phyloP scores from a whole-genome alignment of 1,284 basidiomycete genomes.

The Microbotryum silenes-acaulis region DNA sequence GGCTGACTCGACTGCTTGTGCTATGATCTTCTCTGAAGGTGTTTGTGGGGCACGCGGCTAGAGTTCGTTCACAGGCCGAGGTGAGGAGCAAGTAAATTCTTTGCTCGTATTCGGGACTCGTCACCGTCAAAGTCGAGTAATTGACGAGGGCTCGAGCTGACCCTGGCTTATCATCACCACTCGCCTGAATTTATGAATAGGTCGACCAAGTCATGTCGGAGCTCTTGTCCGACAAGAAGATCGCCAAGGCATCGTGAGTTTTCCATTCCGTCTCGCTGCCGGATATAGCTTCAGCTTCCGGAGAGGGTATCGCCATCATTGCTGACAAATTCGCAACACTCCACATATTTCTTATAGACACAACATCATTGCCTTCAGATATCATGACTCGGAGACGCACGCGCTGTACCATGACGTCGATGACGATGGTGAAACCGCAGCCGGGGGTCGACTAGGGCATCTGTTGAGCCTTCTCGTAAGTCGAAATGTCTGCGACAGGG shows the following conservation, averaged over 20 bases:
- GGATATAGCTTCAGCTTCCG: too few relatives aligned
- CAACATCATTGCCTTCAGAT: slow-evolving; percentile 26
- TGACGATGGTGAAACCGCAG: slow-evolving; percentile 85
- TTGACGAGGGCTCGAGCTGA: too few relatives aligned
- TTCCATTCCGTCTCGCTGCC: not conserved
- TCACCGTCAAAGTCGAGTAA: too few relatives aligned
- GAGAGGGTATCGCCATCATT: not conserved
- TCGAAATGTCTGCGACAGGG: slow-evolving; percentile 1
- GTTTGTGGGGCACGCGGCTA: slow-evolving; percentile 26
- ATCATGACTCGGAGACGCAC: not conserved
- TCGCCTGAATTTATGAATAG: not conserved
- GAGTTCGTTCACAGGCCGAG: slow-evolving; percentile 9
- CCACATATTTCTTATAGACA: slow-evolving; percentile 10
- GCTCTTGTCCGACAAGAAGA: slow-evolving; percentile 25
- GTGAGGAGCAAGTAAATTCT: slow-evolving; percentile 5
- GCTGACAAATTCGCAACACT: not conserved
- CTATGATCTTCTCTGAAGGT: slow-evolving; percentile 1
- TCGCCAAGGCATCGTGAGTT: slow-evolving; percentile 22
- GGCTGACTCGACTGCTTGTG: not conserved
- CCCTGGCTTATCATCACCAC: not conserved
- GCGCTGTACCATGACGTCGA: slow-evolving; percentile 43
- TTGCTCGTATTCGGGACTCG: not conserved
- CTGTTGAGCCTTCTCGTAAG: slow-evolving; percentile 75
- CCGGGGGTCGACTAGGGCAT: slow-evolving; percentile 76
- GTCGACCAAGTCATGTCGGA: slow-evolving; percentile 24